Base-by-base conservation (phyloP, 257 asterid species). In the Solanum rostratum region DNA sequence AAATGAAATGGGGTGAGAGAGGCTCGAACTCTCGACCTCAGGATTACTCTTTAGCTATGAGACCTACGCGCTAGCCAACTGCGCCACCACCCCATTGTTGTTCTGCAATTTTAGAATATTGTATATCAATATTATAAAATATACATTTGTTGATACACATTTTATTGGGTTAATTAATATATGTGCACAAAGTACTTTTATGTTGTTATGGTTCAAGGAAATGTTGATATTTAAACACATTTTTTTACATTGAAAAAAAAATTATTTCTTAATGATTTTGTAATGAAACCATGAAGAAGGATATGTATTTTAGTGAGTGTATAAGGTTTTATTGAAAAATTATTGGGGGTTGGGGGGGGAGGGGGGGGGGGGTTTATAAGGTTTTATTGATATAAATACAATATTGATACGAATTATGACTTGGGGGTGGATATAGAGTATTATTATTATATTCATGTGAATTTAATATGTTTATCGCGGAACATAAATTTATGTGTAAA, bases 1-100 rank as follows among this genome's bases (percentile, higher is more conserved):
- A 33, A 4, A 4, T 1, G 0, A 2, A 3, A 2, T 93, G 96
- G 97, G 93, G 94, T 91, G 95, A 92, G 97, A 94, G 94, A 94
- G 97, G 95, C 96, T 92, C 94, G 95, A 94, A 94, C 98, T 93
- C 96, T 93, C 97, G 95, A 94, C 97, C 97, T 92, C 98, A 92
- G 97, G 97, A 92, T 92, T 0, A 90, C 98, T 94, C 94, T 85
- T 87, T 57, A 88, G 95, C 95, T 95, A 94, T 93, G 97, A 95
- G 98, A 94, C 98, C 98, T 95, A 94, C 98, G 97, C 98, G 97
- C 97, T 93, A 95, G 94, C 97, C 98, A 92, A 95, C 97, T 93
- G 98, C 97, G 96, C 98, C 97, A 94, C 98, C 98, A 92, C 97
- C 98, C 97, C 98, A 7, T 16, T 37, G 27, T 13, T 45, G 24